A percentile compares a stretch with the other conserved stretches of the same genome.
Conservation (phyloP, 2,329 filamentous ascomycete genomes). For the Scedosporium minutisporum region DNA sequence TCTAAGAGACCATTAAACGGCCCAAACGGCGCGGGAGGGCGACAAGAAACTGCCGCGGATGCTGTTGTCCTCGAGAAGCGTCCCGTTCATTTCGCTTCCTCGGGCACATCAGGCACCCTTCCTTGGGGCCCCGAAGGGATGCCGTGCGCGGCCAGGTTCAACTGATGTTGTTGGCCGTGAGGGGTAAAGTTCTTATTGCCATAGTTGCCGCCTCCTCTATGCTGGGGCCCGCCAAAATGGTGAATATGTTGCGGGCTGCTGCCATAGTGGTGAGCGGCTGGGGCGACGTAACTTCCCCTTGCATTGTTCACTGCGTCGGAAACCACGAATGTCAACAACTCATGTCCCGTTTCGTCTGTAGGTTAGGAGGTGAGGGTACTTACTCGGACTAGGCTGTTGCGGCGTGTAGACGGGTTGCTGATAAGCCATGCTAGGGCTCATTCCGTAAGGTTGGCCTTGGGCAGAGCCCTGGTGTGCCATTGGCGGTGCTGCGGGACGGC, state of each 20-base stretch:
- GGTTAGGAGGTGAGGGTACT: constrained; percentile 29
- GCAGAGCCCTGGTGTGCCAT: constrained; percentile 95
- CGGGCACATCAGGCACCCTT: constrained; percentile 27
- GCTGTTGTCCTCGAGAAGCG: background rate
- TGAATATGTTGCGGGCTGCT: constrained; percentile 57
- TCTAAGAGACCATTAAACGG: background rate
- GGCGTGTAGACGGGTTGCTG: constrained; percentile 64
- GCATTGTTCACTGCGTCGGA: constrained; percentile 43
- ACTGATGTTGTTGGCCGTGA: constrained; percentile 30
- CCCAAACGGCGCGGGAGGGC: constrained; percentile 2
- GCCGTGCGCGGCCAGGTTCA: constrained; percentile 24
- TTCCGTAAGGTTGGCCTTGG: constrained; percentile 73
- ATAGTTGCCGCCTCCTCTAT: constrained; percentile 49
- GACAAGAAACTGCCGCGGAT: background rate
- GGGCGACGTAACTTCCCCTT: constrained; percentile 46
- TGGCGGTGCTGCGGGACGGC: constrained; percentile 69
- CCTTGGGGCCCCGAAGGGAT: constrained; percentile 22
- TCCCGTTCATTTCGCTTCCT: constrained; percentile 33
- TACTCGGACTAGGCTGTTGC: constrained; percentile 65
- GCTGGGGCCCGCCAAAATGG: constrained; percentile 47
- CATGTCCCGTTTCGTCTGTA: background rate
- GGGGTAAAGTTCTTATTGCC: constrained; percentile 38
- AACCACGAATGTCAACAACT: background rate
- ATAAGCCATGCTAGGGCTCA: constrained; percentile 66
- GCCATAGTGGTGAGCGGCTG: constrained; percentile 52